These are phyloP conservation scores for Tephrocybe sp. DNA, from an alignment of 768 basidiomycete species.

Conservation along the genomic window DNA sequence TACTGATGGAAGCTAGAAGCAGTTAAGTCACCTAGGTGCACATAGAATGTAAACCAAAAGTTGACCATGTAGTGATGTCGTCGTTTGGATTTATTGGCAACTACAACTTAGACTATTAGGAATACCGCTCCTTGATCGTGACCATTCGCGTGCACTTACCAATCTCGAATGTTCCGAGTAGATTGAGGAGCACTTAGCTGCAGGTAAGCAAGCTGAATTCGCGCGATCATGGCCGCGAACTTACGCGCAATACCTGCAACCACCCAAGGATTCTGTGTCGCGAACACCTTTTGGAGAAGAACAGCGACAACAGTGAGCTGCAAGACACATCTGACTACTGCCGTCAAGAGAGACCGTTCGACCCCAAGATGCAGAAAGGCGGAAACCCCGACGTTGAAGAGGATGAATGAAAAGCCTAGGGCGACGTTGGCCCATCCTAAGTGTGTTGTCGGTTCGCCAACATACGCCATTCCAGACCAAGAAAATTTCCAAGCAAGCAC, in stretches of 20 bases:
- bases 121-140: too few relatives aligned
- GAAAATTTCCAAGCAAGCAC: too few relatives aligned
- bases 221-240: conserved; percentile 26
- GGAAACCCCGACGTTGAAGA: conserved; percentile 70
- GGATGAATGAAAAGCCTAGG: conserved; percentile 73
- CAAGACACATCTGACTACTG: conserved; percentile 71
- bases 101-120: too few relatives aligned
- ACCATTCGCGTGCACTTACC: conserved; percentile 50
- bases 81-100: conserved; percentile 76
- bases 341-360: conserved; percentile 63
- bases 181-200: conserved; percentile 60
- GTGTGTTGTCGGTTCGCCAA: conserved; percentile 16
- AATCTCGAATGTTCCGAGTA: conserved; percentile 76
- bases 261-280: conserved; percentile 70
- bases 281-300: conserved; percentile 72
- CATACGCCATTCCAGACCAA: too few relatives aligned
- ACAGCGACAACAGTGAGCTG: conserved; percentile 77
- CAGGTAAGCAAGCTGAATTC: background rate
- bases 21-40: background rate
- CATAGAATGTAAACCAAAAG: background rate
- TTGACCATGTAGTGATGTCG: conserved; percentile 75
- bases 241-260: conserved; percentile 73
- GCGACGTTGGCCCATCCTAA: conserved; percentile 73
- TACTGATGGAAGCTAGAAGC: conserved; percentile 59
- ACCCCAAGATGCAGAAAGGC: conserved; percentile 65